phyloP scores from a whole-genome alignment of 768 basidiomycete genomes.

The Crucibulum laeve region DNA sequence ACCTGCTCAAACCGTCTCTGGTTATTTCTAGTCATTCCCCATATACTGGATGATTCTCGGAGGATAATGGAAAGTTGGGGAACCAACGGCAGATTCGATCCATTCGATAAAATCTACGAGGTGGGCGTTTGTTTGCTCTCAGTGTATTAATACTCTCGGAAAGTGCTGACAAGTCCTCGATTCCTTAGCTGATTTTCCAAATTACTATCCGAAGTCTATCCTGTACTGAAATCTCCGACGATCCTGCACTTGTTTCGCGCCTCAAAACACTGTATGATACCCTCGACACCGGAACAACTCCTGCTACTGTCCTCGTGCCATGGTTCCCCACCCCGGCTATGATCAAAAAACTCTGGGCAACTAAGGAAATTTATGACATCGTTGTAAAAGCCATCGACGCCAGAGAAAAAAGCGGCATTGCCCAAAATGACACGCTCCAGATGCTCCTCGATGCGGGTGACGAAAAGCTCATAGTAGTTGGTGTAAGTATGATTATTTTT shows the following conservation, averaged over 20 bases:
- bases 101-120: slow-evolving; percentile 68
- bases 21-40: slow-evolving; percentile 49
- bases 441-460: slow-evolving; percentile 70
- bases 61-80: slow-evolving; percentile 65
- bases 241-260: slow-evolving; percentile 54
- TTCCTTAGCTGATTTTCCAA: slow-evolving; percentile 62
- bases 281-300: slow-evolving; percentile 68
- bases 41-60: slow-evolving; percentile 61
- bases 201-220: slow-evolving; percentile 65
- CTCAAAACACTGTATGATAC: slow-evolving; percentile 64
- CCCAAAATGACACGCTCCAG: slow-evolving; percentile 65
- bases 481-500: slow-evolving; percentile 37
- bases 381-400: slow-evolving; percentile 50
- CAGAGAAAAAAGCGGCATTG: slow-evolving; percentile 53
- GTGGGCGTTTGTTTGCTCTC: slow-evolving; percentile 29
- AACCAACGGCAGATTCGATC: slow-evolving; percentile 58
- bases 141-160: neutral
- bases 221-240: slow-evolving; percentile 66
- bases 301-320: slow-evolving; percentile 66
- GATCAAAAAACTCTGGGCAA: slow-evolving; percentile 66
- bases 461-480: slow-evolving; percentile 64
- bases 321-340: slow-evolving; percentile 76
- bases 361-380: slow-evolving; percentile 74
- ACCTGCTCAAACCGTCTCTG: slow-evolving; percentile 1
- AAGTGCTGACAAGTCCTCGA: no score